A percentile compares a stretch with the other conserved stretches of the same genome.
These are phyloP conservation scores for Akebia trifoliata DNA, from an alignment of 164 flowering plant species.

Conservation along the genomic window DNA sequence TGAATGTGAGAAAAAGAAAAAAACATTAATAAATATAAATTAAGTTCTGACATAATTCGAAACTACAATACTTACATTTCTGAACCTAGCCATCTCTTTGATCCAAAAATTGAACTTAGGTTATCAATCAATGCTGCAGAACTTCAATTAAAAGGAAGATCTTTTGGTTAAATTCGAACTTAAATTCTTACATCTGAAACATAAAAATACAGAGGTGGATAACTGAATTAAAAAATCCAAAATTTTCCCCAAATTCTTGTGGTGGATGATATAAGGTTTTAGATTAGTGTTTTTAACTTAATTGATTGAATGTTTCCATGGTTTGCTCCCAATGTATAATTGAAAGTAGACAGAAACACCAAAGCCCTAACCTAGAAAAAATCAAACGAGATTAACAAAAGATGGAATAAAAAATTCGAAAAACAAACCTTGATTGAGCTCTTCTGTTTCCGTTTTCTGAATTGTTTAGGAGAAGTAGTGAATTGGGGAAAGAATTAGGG, in stretches of 20 bases:
- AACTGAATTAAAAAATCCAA: too few species aligned
- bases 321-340: not conserved
- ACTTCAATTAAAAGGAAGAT: too few species aligned
- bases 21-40: not conserved
- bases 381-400: not conserved
- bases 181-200: too few species aligned
- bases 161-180: too few species aligned
- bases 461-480: not conserved
- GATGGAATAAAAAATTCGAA: too few species aligned
- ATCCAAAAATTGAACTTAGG: not conserved
- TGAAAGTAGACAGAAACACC: not conserved
- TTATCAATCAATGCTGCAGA: not conserved
- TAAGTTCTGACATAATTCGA: too few species aligned
- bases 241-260: not conserved
- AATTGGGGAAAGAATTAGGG: not conserved
- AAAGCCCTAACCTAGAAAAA: not conserved
- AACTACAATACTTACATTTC: slow-evolving; percentile 28
- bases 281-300: not conserved
- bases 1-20: not conserved
- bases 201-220: too few species aligned
- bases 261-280: not conserved
- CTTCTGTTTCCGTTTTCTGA: not conserved
- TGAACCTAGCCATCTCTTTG: slow-evolving; percentile 41
- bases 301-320: not conserved
- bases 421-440: not conserved